Evolutionary conservation across 2,329 filamentous ascomycete genomes (phyloP), one percentile per base, ranked within the genome.

Genomic region (Epichloe scottii): DNA sequence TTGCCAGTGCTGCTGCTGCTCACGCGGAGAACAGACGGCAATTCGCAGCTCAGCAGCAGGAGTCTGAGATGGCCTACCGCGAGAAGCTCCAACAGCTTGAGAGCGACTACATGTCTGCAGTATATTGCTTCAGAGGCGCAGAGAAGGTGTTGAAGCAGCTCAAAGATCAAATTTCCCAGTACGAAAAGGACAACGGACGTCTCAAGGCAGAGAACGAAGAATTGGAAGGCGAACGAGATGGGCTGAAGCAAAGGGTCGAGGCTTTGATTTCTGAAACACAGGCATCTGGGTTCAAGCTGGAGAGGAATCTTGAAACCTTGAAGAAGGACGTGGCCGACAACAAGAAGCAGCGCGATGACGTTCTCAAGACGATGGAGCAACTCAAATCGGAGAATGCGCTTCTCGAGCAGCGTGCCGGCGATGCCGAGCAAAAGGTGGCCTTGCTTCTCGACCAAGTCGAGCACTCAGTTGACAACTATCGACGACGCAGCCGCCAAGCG

Each of bases 81-180:
- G 90, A 96, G 65, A 96, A 96, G 67, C 77, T 98, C 49, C 81
- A 88, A 53, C 90, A 95, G 63, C 81, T 98, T 34, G 90, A 97
- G 69, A 95, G 90, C 64, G 93, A 98, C 66, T 96, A 98, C 65
- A 89, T 96, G 67, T 95, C 93, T 41, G 91, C 93, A 15, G 90
- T 97, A 47, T 93, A 96, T 68, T 98, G 98, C 63, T 88, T 98
- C 58, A 94, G 95, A 68, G 93, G 93, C 53, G 97, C 93, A 1
- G 93, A 98, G 69, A 97, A 96, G 77, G 96, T 98, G 89, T 79
- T 98, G 46, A 90, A 93, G 68, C 91, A 94, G 67, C 91, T 98
- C 77, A 97, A 97, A 72, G 89, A 96, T 62, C 93, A 98, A 69
- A 76, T 98, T n/a, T 77, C 85, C 50, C 87, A 89, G 52, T 93